Percentiles rank a stretch among this genome's conserved stretches.
Conservation (phyloP, 1,139 yeast genomes). For the Yamadazyma blattariae region DNA sequence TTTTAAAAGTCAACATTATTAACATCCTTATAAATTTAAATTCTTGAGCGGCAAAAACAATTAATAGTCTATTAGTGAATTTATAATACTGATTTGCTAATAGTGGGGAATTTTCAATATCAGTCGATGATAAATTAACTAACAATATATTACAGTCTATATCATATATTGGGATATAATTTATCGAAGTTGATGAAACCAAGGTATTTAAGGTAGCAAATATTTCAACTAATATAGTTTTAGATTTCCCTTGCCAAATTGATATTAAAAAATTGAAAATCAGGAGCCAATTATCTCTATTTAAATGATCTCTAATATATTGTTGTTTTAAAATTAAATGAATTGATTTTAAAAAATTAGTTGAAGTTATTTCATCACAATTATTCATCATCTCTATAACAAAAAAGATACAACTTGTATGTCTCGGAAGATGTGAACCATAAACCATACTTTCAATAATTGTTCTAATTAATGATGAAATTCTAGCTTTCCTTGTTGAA, state of each 20-base stretch:
- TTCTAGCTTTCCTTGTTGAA: constrained; percentile 5
- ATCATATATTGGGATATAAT: constrained; percentile 3
- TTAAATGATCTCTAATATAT: constrained; percentile 14
- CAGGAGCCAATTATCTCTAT: constrained; percentile 9
- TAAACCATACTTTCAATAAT: constrained; percentile 9
- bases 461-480: constrained; percentile 8
- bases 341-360: constrained; percentile 10
- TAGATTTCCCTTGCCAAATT: not conserved
- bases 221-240: constrained; percentile 1
- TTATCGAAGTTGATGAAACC: constrained; percentile 3
- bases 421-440: too few relatives aligned
- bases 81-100: constrained; percentile 2
- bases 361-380: constrained; percentile 7
- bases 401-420: too few relatives aligned
- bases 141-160: not conserved
- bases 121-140: not conserved
- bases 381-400: too few relatives aligned
- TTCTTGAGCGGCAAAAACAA: constrained; percentile 8
- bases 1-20: constrained; percentile 8
- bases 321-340: constrained; percentile 11
- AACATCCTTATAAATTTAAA: constrained; percentile 3
- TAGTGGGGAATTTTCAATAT: not conserved
- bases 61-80: constrained; percentile 9
- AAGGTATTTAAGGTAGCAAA: constrained; percentile 3
- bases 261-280: constrained; percentile 3